Evolutionary conservation across 306 rosid genomes (phyloP).

Genomic region (Acacia acuminata): DNA sequence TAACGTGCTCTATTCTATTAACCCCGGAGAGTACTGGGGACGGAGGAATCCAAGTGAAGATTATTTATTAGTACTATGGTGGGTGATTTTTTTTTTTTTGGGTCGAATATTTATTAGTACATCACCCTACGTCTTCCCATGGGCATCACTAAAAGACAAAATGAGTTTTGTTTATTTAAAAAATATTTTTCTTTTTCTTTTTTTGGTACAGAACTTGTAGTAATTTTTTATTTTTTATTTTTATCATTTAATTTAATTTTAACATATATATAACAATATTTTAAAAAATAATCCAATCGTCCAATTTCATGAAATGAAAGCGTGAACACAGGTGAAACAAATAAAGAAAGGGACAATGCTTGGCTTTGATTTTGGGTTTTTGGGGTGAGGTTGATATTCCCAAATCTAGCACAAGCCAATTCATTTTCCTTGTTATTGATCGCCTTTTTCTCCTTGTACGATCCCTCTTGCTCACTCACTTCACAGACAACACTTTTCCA

Average conservation of each 20-base stretch:
- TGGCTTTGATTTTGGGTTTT: background rate
- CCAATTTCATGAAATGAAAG: too few species aligned
- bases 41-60: background rate
- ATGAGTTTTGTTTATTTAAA: too few species aligned
- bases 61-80: background rate
- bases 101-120: background rate
- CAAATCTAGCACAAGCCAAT: constrained; percentile 3
- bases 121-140: background rate
- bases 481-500: background rate
- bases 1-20: background rate
- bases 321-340: background rate
- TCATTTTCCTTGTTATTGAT: constrained; percentile 27
- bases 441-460: background rate
- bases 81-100: too few species aligned
- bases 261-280: too few species aligned
- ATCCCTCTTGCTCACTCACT: background rate
- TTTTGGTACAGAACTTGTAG: background rate
- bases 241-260: background rate
- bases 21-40: background rate
- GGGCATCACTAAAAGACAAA: background rate
- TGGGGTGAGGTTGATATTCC: constrained; percentile 7
- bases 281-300: too few species aligned
- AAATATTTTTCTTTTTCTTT: too few species aligned
- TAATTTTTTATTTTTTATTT: too few species aligned
- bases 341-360: constrained; percentile 2